Evolutionary conservation across 495 filamentous ascomycete genomes (phyloP), one percentile per base, ranked within the genome.

Genomic region (Baudoinia panamericana): DNA sequence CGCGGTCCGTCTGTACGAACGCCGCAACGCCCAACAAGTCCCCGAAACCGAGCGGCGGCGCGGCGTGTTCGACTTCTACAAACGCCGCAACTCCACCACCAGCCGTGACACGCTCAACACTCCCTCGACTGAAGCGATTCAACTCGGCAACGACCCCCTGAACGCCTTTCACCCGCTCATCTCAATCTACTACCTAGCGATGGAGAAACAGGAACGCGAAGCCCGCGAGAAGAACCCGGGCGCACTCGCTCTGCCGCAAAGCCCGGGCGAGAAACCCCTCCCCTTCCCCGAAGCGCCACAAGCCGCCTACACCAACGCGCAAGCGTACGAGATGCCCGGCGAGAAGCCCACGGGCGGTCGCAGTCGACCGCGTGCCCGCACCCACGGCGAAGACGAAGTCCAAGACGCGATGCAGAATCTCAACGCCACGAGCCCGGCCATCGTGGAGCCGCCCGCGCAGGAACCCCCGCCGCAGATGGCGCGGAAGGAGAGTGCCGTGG

Each of bases 11-110:
- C 62, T 75, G 18, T 72, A 72, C 42, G 73, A 79, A 41, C 79
- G 75, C 6, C 58, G 51, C 78, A 87, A 47, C 58, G 25, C 25
- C 9, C 20, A 69, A 27, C 71, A 76, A 6, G 60, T 62, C 12
- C 77, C 77, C 28, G 73, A 78, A 21, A 53, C 59, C 3, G 92
- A 96, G 56, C 87, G 83, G 59, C 86, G 82, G 57, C 74, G 87
- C 31, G 83, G 82, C 1, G 75, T 75, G 7, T 95, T 96, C 48
- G 86, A 95, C 57, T 96, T 99, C 51, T 99, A 99, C 62, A 94
- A 93, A 62, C 73, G 90, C 49, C 74, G 86, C 24, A 94, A 82
- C 54, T 95, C 92, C 1, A 70, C 70, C 16, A 82, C 73, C 28
- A 95, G 88, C 56, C 72, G 80, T 41, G 92, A 96, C 45, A 93